Conservation (phyloP, 306 rosid genomes). For the Parietaria judaica region DNA sequence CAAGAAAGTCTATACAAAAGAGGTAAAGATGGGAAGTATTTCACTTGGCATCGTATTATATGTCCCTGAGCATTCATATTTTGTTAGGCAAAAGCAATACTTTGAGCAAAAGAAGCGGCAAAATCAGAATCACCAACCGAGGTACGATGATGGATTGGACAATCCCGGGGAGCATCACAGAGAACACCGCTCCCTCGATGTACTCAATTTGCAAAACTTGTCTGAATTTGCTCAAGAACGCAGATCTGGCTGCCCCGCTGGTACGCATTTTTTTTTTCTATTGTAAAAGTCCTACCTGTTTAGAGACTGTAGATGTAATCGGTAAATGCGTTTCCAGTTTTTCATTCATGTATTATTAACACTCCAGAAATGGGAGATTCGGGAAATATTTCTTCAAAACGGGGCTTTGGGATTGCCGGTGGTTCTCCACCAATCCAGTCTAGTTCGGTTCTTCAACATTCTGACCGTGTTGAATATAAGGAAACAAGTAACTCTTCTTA, state of each 20-base stretch:
- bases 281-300: background rate
- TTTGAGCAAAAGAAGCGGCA: conserved; percentile 83
- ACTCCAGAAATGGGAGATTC: conserved; percentile 31
- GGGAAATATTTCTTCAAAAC: conserved; percentile 25
- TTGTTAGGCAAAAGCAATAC: conserved; percentile 79
- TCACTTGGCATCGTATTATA: conserved; percentile 7
- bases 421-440: conserved; percentile 29
- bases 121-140: conserved; percentile 48
- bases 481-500: conserved; percentile 52
- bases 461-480: conserved; percentile 31
- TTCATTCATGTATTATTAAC: conserved; percentile 13
- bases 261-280: conserved; percentile 21
- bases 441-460: conserved; percentile 18
- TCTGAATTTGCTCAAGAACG: conserved; percentile 38
- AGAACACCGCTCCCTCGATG: conserved; percentile 65
- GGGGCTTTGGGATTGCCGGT: conserved; percentile 22
- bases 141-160: conserved; percentile 24
- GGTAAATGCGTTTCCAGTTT: background rate
- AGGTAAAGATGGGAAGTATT: background rate
- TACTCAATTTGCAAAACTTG: conserved; percentile 66
- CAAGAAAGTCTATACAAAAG: conserved; percentile 60
- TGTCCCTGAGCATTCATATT: conserved; percentile 15
- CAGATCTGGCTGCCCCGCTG: conserved; percentile 30
- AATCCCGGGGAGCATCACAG: conserved; percentile 31
- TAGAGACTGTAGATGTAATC: conserved; percentile 3